Evolutionary conservation across 2,329 filamentous ascomycete genomes (phyloP).

Genomic region (Cryoendolithus antarcticus): DNA sequence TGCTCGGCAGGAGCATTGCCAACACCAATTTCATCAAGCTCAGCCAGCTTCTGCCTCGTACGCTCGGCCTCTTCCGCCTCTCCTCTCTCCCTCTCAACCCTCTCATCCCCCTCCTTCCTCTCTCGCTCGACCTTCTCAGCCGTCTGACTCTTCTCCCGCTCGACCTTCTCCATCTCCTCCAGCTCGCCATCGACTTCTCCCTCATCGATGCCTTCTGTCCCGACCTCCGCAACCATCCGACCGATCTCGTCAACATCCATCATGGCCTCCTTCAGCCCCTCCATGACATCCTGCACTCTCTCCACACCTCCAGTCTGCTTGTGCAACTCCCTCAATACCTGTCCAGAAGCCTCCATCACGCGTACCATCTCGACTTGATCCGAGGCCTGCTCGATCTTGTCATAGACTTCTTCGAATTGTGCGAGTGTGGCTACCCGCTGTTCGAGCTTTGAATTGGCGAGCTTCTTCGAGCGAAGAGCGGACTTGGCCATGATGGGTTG

Average conservation of each 20-base stretch:
- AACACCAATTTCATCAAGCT: constrained; percentile 11
- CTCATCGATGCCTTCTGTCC: constrained; percentile 52
- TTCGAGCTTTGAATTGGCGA: constrained; percentile 60
- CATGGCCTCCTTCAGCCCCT: constrained; percentile 66
- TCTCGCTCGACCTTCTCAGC: constrained; percentile 45
- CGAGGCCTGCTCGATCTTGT: constrained; percentile 72
- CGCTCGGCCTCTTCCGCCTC: constrained; percentile 34
- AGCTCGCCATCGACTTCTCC: constrained; percentile 79
- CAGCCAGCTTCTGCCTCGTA: constrained; percentile 24
- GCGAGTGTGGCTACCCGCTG: constrained; percentile 60
- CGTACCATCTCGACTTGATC: constrained; percentile 74
- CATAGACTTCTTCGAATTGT: constrained; percentile 72
- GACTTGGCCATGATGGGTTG: constrained; percentile 65
- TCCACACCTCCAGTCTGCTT: constrained; percentile 64
- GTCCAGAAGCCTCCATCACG: constrained; percentile 67
- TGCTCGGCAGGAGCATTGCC: neutral
- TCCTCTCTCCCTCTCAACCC: too few relatives aligned
- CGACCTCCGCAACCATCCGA: constrained; percentile 56
- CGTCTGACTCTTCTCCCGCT: constrained; percentile 59
- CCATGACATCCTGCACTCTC: constrained; percentile 63
- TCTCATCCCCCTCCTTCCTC: constrained; percentile 42
- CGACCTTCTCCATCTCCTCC: constrained; percentile 55
- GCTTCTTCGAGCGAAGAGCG: constrained; percentile 70
- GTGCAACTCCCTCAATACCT: constrained; percentile 62
- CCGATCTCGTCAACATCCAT: constrained; percentile 70